phyloP scores from a whole-genome alignment of 352 stramenopile genomes.

The Phytophthora lateralis region DNA sequence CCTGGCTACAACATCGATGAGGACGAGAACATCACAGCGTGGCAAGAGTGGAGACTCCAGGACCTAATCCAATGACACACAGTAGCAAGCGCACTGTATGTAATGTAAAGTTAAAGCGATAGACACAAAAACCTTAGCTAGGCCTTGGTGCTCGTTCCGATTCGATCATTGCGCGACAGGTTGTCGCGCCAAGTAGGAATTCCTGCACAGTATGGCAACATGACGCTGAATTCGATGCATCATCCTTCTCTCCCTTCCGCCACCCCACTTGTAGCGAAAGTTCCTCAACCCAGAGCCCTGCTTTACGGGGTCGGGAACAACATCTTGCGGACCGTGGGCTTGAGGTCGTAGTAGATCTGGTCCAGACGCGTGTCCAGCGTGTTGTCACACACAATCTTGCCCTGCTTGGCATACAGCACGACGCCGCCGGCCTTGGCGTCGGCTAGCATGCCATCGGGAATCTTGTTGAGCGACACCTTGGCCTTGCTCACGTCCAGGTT shows the following conservation, averaged over 20 bases:
- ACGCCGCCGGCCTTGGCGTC: conserved; percentile 84
- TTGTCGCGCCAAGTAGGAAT: conserved; percentile 1
- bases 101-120: conserved; percentile 19
- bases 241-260: background rate
- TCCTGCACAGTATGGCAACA: background rate
- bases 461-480: conserved; percentile 91
- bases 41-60: conserved; percentile 29
- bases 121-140: conserved; percentile 25
- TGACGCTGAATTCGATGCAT: conserved; percentile 14
- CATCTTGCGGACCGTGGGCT: conserved; percentile 79
- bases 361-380: conserved; percentile 93
- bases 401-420: conserved; percentile 88
- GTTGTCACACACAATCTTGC: conserved; percentile 98
- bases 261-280: conserved; percentile 2
- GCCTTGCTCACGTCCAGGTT: conserved; percentile 91
- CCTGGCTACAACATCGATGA: background rate
- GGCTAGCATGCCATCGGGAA: conserved; percentile 82
- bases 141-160: conserved; percentile 21
- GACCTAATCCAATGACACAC: conserved; percentile 20
- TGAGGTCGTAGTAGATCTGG: conserved; percentile 86
- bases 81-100: conserved; percentile 13
- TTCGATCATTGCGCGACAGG: conserved; percentile 2
- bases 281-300: background rate
- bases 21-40: conserved; percentile 2
- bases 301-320: conserved; percentile 69